A percentile compares a stretch with the other conserved stretches of the same genome.
These are phyloP conservation scores for Colletotrichum camelliae DNA, from an alignment of 2,329 filamentous ascomycete genomes.

Conservation along the genomic window DNA sequence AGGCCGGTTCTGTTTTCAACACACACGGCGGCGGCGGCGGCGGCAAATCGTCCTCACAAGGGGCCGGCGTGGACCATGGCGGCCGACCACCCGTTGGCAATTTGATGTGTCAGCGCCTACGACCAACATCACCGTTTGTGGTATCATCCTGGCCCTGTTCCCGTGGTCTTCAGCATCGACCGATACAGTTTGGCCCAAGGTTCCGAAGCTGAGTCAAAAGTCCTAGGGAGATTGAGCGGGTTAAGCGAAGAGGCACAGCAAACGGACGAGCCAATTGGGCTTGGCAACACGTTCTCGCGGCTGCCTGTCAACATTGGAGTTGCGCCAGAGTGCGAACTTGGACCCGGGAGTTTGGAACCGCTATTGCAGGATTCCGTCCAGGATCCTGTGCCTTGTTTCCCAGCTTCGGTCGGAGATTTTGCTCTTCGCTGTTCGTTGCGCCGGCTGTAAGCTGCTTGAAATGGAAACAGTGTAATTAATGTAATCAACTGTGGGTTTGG, in stretches of 20 bases:
- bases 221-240: background rate
- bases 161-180: background rate
- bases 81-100: background rate
- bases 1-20: background rate
- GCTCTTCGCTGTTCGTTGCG: background rate
- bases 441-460: constrained; percentile 1
- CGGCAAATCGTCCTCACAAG: constrained; percentile 1
- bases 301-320: background rate
- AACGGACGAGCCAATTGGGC: background rate
- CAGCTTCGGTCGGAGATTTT: constrained; percentile 13
- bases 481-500: background rate
- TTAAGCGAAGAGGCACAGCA: background rate
- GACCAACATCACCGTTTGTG: background rate
- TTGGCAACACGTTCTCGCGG: background rate
- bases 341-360: constrained; percentile 13
- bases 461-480: background rate
- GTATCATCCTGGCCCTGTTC: background rate
- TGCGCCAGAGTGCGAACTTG: background rate
- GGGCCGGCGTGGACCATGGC: background rate
- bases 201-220: background rate
- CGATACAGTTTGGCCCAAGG: background rate
- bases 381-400: background rate
- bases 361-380: constrained; percentile 3
- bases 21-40: background rate
- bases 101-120: background rate